Conservation (phyloP, 1,284 basidiomycete genomes). For the Termitomyces sp. region DNA sequence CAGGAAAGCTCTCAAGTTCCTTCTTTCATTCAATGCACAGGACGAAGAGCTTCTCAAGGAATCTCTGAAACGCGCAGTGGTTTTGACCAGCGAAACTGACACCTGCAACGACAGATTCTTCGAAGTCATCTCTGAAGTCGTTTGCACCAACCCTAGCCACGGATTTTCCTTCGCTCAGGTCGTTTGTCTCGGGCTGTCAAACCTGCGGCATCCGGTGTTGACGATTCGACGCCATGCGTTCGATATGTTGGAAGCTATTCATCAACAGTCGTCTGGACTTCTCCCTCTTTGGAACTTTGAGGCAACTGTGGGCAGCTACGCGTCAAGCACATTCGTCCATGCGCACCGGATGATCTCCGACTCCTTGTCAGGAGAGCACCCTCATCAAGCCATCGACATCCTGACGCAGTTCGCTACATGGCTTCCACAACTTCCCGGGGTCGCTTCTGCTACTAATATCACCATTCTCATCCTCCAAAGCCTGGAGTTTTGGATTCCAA, state of each 20-base stretch:
- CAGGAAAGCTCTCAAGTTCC: slow-evolving; percentile 70
- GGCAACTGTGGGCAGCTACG: slow-evolving; percentile 69
- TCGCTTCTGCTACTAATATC: slow-evolving; percentile 38
- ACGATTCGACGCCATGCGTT: slow-evolving; percentile 76
- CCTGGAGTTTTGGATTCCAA: slow-evolving; percentile 77
- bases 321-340: slow-evolving; percentile 75
- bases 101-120: slow-evolving; percentile 69
- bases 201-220: slow-evolving; percentile 73
- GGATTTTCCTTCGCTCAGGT: slow-evolving; percentile 72
- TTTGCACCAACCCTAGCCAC: slow-evolving; percentile 54
- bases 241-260: slow-evolving; percentile 71
- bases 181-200: slow-evolving; percentile 79
- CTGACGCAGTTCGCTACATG: slow-evolving; percentile 73
- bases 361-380: slow-evolving; percentile 78
- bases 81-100: slow-evolving; percentile 48
- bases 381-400: slow-evolving; percentile 63
- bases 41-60: slow-evolving; percentile 66
- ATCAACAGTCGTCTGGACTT: slow-evolving; percentile 57
- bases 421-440: slow-evolving; percentile 64
- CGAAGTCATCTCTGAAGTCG: slow-evolving; percentile 73
- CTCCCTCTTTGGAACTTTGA: slow-evolving; percentile 70
- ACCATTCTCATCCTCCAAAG: slow-evolving; percentile 63
- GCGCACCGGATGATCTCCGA: slow-evolving; percentile 78
- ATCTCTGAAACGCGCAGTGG: slow-evolving; percentile 69
- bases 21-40: slow-evolving; percentile 61